These are phyloP conservation scores for Epipyxis sp. DNA, from an alignment of 108 stramenopile species.

Conservation along the genomic window DNA sequence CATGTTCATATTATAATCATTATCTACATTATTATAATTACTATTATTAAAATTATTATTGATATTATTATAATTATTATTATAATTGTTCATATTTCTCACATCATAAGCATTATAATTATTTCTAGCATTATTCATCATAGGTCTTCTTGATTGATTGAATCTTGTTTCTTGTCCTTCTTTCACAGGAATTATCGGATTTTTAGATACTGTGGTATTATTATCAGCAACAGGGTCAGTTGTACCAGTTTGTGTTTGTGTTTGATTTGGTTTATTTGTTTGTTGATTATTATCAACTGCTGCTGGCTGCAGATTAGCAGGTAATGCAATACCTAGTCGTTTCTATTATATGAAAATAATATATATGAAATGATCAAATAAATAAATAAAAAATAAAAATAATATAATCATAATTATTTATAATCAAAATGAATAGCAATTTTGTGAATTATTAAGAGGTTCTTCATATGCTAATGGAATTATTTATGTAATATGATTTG, in stretches of 20 bases:
- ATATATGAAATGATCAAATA: background rate
- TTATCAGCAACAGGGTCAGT: too few species aligned
- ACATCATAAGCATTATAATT: background rate
- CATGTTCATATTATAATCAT: background rate
- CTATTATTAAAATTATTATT: background rate
- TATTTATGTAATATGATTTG: too few species aligned
- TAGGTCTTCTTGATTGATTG: background rate
- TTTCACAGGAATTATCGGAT: background rate
- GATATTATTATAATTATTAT: too few species aligned
- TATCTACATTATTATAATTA: background rate
- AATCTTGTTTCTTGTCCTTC: background rate
- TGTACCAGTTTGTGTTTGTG: background rate
- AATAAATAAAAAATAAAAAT: background rate
- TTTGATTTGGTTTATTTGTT: background rate
- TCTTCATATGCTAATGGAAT: too few species aligned
- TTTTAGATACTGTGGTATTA: background rate
- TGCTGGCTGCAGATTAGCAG: background rate
- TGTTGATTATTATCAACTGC: too few species aligned
- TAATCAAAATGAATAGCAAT: background rate
- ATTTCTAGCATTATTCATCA: background rate
- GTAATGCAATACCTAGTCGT: constrained; percentile 7
- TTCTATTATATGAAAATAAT: background rate
- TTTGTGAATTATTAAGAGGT: too few species aligned
- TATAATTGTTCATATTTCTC: background rate
- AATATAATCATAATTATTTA: background rate